Evolutionary conservation across 1,284 basidiomycete species (phyloP), one percentile per base, ranked within the genome.

Genomic region (Apiotrichum montevideense): DNA sequence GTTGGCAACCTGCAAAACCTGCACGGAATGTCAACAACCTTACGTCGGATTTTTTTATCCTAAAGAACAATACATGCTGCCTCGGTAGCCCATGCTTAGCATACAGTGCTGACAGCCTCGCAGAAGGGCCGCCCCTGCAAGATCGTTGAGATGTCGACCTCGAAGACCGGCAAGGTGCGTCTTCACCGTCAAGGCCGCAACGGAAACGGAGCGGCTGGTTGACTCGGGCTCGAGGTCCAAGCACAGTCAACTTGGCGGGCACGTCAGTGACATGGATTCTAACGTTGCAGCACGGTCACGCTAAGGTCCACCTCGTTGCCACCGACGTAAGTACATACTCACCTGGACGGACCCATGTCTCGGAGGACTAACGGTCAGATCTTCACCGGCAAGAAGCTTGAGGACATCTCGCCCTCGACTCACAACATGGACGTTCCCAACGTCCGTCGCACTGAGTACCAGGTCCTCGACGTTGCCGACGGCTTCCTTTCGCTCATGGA

Each of bases 121-220:
- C 8, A 37, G 34, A 49, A 51, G 50, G 83, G 87, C 69, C 87
- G 93, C 71, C 95, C 95, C 66, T 98, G 95, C 90, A 98, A 98
- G 84, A 95, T 96, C 79, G 87, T 94, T 70, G 92, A 93, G 74
- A 98, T 98, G 95, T 97, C 94, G 65, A 98, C 96, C 81, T 98
- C 95, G 77, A 98, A 98, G 71, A 74, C 72, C 58, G 61, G 75
- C 61, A 93, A 93, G 47, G 47, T 49, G 47, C 13, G 47, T 49
- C 37, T 21, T 21, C 21, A 21, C 21, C 21, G 21, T 21, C 21
- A 21, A 21, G 21, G 37, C 37, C 37, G 37, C 37, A 13, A 13
- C 7, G 37, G 37, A 13, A 13, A 39, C 8, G 37, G 37, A 39
- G 37, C 7, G 13, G 37, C 37, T 39, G 37, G 37, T 7, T 39